These are phyloP conservation scores for Carex cristatella DNA, from an alignment of 176 grass and related monocot species.

Conservation along the genomic window DNA sequence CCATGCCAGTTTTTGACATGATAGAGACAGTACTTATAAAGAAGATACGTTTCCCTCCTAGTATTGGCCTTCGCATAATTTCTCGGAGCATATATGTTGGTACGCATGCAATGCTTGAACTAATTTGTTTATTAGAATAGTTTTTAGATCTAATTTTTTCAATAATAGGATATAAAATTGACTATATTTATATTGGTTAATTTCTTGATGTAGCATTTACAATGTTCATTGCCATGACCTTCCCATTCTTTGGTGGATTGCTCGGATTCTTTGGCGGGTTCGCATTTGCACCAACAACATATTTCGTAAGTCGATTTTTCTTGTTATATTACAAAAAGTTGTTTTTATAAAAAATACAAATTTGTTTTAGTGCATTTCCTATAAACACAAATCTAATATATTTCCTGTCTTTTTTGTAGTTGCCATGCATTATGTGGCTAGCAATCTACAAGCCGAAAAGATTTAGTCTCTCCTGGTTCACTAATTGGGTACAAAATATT, in stretches of 20 bases:
- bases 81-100: conserved; percentile 62
- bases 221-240: conserved; percentile 85
- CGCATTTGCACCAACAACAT: conserved; percentile 72
- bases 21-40: conserved; percentile 85
- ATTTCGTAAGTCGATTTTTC: conserved; percentile 53
- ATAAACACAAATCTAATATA: neutral
- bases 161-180: conserved; percentile 6
- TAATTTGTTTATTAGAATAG: neutral
- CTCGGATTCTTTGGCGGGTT: conserved; percentile 90
- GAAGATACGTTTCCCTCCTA: conserved; percentile 50
- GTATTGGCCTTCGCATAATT: conserved; percentile 54
- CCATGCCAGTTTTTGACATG: conserved; percentile 96
- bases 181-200: neutral
- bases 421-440: conserved; percentile 89
- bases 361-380: neutral
- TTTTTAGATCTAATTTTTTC: neutral
- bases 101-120: conserved; percentile 30
- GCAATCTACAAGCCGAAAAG: conserved; percentile 69
- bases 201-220: conserved; percentile 53
- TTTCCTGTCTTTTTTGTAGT: conserved; percentile 29
- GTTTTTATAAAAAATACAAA: neutral
- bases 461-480: conserved; percentile 68
- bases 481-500: conserved; percentile 56
- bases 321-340: neutral
- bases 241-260: conserved; percentile 76